Conservation (phyloP, 129 eudicot genomes). For the Glebionis coronaria region DNA sequence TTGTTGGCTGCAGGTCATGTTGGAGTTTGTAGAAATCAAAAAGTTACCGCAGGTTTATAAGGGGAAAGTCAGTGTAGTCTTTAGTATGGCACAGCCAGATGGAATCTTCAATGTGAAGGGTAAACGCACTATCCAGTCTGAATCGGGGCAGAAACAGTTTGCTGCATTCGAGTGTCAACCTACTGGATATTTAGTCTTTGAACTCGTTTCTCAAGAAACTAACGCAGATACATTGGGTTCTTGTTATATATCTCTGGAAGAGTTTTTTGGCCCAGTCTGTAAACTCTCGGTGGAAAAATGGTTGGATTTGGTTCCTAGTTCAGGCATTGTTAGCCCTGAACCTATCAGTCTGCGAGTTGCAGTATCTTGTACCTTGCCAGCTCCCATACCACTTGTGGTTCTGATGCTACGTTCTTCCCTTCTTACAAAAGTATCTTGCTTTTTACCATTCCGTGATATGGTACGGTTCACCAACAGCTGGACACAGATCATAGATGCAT, state of each 20-base stretch:
- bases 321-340: conserved; percentile 33
- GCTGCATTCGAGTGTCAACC: conserved; percentile 86
- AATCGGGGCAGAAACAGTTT: conserved; percentile 69
- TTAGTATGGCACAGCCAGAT: conserved; percentile 78
- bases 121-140: conserved; percentile 62
- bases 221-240: conserved; percentile 52
- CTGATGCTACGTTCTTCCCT: conserved; percentile 51
- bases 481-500: conserved; percentile 54
- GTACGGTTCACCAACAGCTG: conserved; percentile 41
- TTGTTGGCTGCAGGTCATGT: conserved; percentile 52
- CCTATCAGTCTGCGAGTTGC: conserved; percentile 67
- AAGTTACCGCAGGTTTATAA: conserved; percentile 59
- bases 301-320: conserved; percentile 64
- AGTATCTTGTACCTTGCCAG: conserved; percentile 66
- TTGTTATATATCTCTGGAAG: conserved; percentile 59
- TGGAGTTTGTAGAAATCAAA: conserved; percentile 73
- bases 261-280: conserved; percentile 39
- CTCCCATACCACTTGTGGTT: conserved; percentile 48
- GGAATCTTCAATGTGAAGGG: conserved; percentile 61
- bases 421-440: conserved; percentile 45
- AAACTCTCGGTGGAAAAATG: conserved; percentile 74
- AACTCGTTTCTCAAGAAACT: conserved; percentile 47
- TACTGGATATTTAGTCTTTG: conserved; percentile 55
- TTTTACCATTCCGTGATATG: conserved; percentile 44
- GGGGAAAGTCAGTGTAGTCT: conserved; percentile 53